Evolutionary conservation across 306 rosid genomes (phyloP), one percentile per base, ranked within the genome.

Genomic region (Casuarina glauca): DNA sequence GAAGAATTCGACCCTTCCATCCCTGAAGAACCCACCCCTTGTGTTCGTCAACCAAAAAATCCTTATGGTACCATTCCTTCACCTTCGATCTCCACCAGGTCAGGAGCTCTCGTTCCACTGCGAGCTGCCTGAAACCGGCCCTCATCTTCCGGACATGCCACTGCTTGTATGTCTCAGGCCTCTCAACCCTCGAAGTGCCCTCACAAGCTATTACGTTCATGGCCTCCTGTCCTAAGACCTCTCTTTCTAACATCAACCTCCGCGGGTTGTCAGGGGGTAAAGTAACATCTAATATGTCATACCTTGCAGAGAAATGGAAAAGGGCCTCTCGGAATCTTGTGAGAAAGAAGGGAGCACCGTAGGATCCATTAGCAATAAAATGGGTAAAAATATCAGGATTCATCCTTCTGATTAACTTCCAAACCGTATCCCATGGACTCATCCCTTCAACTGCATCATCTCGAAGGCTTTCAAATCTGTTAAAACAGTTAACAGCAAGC

Each of bases 351-450:
- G 71, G 71, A 9, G 50, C 15, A 16, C 17, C 16, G 26, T 66
- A 66, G 4, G 50, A 5, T 42, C 71, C 83, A 74, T 69, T 80
- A 35, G n/a, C 70, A 39, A 80, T 51, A 12, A 71, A 38, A 13
- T 69, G 83, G 13, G 74, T 62, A 50, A 80, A 80, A 3, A 80
- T 38, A n/a, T 69, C 62, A 5, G 83, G 83, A 26, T 80, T 80
- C 39, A 80, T 74, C 70, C 43, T 55, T 71, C 62, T 74, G 48
- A 80, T 48, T 10, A 80, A 41, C 43, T 66, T 72, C 52, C 74
- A 74, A 75, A 80, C 63, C 2, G 39, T 17, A 38, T 20, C 26
- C 26, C 77, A 26, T 6, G 83, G 83, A 74, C 72, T 68, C 36
- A 17, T 67, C 54, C 45, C 75, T 68, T 75, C 76, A 35, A 74